Conservation (phyloP, 2,329 filamentous ascomycete species). For the Sporothrix mexicana region DNA sequence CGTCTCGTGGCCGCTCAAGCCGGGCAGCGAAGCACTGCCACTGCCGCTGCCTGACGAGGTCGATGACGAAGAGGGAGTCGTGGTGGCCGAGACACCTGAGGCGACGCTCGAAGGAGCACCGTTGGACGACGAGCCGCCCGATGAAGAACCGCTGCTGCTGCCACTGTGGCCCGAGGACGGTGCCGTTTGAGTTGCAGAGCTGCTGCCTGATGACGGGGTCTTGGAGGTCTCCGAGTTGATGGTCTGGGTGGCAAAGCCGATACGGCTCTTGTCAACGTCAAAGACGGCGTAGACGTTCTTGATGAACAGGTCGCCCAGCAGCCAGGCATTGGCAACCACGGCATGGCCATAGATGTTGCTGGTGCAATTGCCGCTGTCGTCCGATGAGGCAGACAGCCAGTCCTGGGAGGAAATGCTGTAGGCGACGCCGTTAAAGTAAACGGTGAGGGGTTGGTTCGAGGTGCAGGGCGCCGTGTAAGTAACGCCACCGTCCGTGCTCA, state of each 20-base stretch:
- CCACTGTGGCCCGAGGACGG: constrained; percentile 16
- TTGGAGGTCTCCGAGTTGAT: constrained; percentile 3
- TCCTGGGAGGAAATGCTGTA: constrained; percentile 73
- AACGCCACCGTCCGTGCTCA: constrained; percentile 58
- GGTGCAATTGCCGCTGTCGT: constrained; percentile 56
- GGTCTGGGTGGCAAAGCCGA: constrained; percentile 45
- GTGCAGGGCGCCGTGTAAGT: constrained; percentile 77
- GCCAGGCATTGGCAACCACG: constrained; percentile 71
- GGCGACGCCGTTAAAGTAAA: constrained; percentile 70
- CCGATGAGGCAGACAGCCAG: constrained; percentile 61
- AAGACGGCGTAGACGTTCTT: constrained; percentile 91
- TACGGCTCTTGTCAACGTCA: constrained; percentile 70
- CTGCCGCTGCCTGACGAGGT: constrained; percentile 28
- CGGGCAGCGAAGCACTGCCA: constrained; percentile 39
- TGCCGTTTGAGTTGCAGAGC: constrained; percentile 7
- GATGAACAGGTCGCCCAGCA: constrained; percentile 84
- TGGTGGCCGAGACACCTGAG: constrained; percentile 37
- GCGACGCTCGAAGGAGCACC: constrained; percentile 33
- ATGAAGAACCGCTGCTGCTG: neutral
- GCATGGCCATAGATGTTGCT: constrained; percentile 78
- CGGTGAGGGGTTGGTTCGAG: constrained; percentile 62
- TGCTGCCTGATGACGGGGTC: neutral
- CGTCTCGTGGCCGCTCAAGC: constrained; percentile 49
- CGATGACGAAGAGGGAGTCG: constrained; percentile 35
- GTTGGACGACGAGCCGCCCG: neutral